Conservation (phyloP, 352 stramenopile species). For the Pythium sp. region DNA sequence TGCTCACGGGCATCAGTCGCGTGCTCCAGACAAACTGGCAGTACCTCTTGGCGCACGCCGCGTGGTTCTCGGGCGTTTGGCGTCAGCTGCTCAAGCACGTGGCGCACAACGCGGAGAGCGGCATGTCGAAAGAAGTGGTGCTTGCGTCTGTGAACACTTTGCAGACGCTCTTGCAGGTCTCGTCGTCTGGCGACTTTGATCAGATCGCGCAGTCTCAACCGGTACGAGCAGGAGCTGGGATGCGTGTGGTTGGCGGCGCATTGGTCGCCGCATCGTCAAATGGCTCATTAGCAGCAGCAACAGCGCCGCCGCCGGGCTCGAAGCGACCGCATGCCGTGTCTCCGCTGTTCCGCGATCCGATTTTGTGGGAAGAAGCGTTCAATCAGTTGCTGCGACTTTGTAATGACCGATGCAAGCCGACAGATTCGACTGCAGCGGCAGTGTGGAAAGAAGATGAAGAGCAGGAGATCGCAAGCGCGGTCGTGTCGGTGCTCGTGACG, state of each 20-base stretch:
- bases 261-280: conserved; percentile 36
- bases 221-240: conserved; percentile 81
- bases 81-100: conserved; percentile 59
- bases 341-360: conserved; percentile 37
- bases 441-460: conserved; percentile 71
- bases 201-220: conserved; percentile 66
- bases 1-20: conserved; percentile 92
- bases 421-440: conserved; percentile 16
- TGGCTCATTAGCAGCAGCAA: background rate
- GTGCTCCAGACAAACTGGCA: conserved; percentile 89
- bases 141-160: conserved; percentile 72
- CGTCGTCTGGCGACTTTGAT: conserved; percentile 68
- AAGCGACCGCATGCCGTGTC: conserved; percentile 20
- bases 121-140: conserved; percentile 76
- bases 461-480: conserved; percentile 72
- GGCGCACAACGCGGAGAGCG: conserved; percentile 42
- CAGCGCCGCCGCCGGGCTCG: conserved; percentile 1
- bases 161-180: conserved; percentile 81
- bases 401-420: conserved; percentile 33
- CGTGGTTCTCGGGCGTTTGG: conserved; percentile 72
- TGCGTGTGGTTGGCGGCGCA: conserved; percentile 89
- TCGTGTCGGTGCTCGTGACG: conserved; percentile 72
- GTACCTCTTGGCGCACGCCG: conserved; percentile 49
- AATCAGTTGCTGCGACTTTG: conserved; percentile 54
- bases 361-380: conserved; percentile 73